A percentile compares a stretch with the other conserved stretches of the same genome.
Evolutionary conservation across 1,139 yeast species (phyloP).

Genomic region (Kodamaea sp.): DNA sequence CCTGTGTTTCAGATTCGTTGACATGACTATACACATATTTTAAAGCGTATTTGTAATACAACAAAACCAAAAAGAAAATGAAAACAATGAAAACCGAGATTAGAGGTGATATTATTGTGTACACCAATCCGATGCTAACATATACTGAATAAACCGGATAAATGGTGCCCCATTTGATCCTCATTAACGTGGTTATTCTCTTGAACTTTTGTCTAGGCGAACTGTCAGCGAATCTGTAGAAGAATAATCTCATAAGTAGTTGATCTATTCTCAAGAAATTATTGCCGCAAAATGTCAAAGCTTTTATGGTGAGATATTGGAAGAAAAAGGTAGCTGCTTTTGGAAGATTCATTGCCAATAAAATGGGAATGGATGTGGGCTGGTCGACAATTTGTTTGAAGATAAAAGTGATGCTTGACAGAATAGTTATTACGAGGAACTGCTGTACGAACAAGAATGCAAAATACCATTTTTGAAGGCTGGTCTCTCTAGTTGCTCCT

Average conservation of each 20-base stretch:
- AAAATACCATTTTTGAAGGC: constrained; percentile 69
- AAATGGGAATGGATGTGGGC: constrained; percentile 70
- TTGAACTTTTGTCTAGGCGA: constrained; percentile 63
- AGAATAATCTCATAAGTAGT: constrained; percentile 39
- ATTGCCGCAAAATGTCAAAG: constrained; percentile 71
- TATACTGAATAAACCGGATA: constrained; percentile 77
- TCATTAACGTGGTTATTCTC: constrained; percentile 44
- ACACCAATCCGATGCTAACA: constrained; percentile 75
- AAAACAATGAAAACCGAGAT: constrained; percentile 64
- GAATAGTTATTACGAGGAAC: constrained; percentile 80
- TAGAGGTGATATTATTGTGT: constrained; percentile 76
- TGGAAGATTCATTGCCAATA: constrained; percentile 75
- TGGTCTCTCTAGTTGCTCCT: constrained; percentile 57
- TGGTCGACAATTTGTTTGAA: constrained; percentile 64
- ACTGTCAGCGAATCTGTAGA: constrained; percentile 39
- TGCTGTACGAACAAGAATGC: constrained; percentile 76
- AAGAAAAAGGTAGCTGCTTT: constrained; percentile 82
- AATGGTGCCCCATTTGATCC: constrained; percentile 71
- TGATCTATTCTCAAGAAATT: constrained; percentile 58
- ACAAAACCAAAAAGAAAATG: constrained; percentile 55
- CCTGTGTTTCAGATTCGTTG: constrained; percentile 65
- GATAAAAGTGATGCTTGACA: constrained; percentile 75
- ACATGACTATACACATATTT: constrained; percentile 51
- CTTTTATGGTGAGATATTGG: constrained; percentile 70
- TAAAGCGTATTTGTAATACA: constrained; percentile 71